Evolutionary conservation across 352 stramenopile genomes (phyloP), one percentile per base, ranked within the genome.

Genomic region (Phytopythium delawarense): DNA sequence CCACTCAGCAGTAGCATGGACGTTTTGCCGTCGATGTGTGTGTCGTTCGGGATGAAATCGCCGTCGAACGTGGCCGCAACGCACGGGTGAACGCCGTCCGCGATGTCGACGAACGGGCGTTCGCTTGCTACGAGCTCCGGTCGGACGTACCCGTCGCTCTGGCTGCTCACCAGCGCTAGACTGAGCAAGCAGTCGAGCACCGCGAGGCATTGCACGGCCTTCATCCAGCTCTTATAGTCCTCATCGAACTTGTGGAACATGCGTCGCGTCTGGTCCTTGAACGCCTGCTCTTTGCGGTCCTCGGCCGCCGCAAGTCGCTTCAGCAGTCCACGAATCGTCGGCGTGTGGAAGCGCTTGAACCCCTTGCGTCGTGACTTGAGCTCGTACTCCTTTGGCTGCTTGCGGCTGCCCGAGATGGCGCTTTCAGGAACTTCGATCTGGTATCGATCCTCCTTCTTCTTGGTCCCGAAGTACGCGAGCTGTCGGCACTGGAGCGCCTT

Each of bases 1-100:
- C 98, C 98, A 67, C 88, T 98, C 16, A 99, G 84, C 34, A 99
- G 74, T 23, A 99, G 70, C 85, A 93, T 91, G 52, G 80, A 71
- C 20, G 75, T 75, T 44, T 84, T 69, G 34, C 67, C 70, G 59
- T 72, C 71, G 9, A 99, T 71, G 2, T 70, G 65, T 7, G 98
- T 83, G 73, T 99, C 94, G 70, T 99, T 99, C 7, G 97, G 92
- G 65, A 99, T 99, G 66, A 99, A 99, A 44, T 98, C 91, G 23
- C 65, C 84, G 37, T 78, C 67, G 53, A 90, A 92, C 1, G 82
- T 87, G 57, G 81, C 75, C 15, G 87, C 91, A 20, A 99, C 88
- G 65, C 94, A 98, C 18, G 97, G 97, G 70, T 99, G 97, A 8
- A 97, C 79, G 25, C 96, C 96, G 59, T 98, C 87, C 61, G 96